phyloP scores from a whole-genome alignment of 306 rosid genomes.

The Pterocarpus santalinus region DNA sequence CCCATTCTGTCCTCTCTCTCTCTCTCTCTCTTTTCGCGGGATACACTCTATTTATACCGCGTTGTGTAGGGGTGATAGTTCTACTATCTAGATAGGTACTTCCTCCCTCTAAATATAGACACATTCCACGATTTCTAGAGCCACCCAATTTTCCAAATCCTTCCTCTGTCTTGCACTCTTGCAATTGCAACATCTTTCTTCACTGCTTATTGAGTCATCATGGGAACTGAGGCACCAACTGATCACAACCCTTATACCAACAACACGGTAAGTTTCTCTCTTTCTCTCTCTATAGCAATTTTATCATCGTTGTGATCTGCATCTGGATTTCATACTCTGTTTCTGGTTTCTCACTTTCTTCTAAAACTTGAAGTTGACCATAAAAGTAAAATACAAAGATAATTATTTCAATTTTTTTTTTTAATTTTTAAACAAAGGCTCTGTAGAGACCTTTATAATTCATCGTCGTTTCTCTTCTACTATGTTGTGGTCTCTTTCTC shows the following conservation, averaged over 20 bases:
- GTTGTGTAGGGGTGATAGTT: neutral
- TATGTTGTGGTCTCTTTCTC: neutral
- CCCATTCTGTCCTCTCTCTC: too few relatives aligned
- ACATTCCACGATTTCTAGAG: neutral
- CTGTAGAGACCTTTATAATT: neutral
- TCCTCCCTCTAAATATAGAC: neutral
- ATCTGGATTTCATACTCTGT: neutral
- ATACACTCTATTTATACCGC: neutral
- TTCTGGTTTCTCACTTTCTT: neutral
- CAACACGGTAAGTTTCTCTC: slow-evolving; percentile 34
- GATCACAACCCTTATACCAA: neutral
- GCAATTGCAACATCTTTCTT: slow-evolving; percentile 2
- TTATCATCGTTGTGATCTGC: neutral
- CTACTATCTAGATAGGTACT: neutral
- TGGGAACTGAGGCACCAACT: slow-evolving; percentile 36
- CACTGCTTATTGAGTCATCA: neutral
- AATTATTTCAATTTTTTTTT: too few relatives aligned
- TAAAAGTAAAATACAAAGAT: neutral
- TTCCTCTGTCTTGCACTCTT: neutral
- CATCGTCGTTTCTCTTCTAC: neutral
- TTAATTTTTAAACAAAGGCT: too few relatives aligned
- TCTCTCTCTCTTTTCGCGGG: too few relatives aligned
- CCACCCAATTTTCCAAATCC: neutral
- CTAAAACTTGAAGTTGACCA: neutral
- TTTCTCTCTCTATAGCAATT: neutral